Evolutionary conservation across 2,329 filamentous ascomycete species (phyloP).

Genomic region (Colletotrichum magnum): DNA sequence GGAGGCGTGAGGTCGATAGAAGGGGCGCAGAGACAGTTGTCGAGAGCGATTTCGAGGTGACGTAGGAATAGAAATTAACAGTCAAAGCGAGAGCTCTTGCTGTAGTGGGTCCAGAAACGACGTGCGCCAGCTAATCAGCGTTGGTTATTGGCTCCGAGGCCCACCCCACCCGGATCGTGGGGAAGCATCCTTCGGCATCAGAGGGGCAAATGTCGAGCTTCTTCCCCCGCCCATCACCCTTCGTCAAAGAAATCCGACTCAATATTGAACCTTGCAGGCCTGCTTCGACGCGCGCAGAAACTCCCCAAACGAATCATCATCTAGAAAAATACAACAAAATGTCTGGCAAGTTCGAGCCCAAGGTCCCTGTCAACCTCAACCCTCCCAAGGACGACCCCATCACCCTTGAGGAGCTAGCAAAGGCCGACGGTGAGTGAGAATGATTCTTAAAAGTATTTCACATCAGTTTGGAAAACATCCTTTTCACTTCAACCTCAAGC

Average conservation of each 20-base stretch:
- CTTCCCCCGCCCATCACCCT: conserved; percentile 30
- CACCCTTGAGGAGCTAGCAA: conserved; percentile 81
- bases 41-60: conserved; percentile 11
- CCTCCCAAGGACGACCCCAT: conserved; percentile 93
- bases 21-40: background rate
- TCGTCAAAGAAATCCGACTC: background rate
- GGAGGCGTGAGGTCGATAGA: too few relatives aligned
- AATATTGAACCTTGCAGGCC: background rate
- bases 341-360: conserved; percentile 82
- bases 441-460: background rate
- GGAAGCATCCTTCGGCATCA: conserved; percentile 33
- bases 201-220: conserved; percentile 38
- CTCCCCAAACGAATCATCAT: background rate
- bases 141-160: conserved; percentile 23
- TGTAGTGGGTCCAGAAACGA: conserved; percentile 11
- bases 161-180: conserved; percentile 35
- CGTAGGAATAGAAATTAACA: conserved; percentile 26
- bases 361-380: conserved; percentile 79
- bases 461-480: background rate
- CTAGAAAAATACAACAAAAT: conserved; percentile 54
- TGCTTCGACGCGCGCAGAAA: background rate
- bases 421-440: conserved; percentile 80
- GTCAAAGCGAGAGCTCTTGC: conserved; percentile 26
- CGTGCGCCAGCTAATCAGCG: conserved; percentile 24
- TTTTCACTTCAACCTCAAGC: background rate